phyloP scores from a whole-genome alignment of 1,139 yeast genomes.

The Yamadazyma dushanensis region DNA sequence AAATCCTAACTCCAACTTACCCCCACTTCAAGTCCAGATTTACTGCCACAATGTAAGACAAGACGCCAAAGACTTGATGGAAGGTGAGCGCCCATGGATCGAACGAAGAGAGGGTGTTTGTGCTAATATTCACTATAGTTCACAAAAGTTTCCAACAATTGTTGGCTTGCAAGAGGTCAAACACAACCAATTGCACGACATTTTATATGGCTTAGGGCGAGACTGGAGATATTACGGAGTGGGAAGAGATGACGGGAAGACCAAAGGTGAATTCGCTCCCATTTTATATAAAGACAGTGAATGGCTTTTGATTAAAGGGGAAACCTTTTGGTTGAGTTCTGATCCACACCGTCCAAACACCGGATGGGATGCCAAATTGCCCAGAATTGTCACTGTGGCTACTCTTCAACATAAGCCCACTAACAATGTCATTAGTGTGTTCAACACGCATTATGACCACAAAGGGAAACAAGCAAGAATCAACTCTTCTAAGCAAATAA shows the following conservation, averaged over 20 bases:
- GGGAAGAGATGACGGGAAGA: conserved; percentile 50
- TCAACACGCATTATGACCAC: conserved; percentile 49
- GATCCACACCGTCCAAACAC: conserved; percentile 42
- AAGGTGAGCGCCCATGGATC: conserved; percentile 30
- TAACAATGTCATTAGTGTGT: conserved; percentile 28
- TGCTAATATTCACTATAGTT: conserved; percentile 17
- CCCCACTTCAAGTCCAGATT: conserved; percentile 26
- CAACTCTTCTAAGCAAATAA: conserved; percentile 29
- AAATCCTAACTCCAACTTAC: conserved; percentile 7
- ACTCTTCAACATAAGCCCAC: conserved; percentile 25
- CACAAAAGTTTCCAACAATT: conserved; percentile 22
- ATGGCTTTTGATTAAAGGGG: conserved; percentile 30
- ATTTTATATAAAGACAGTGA: conserved; percentile 34
- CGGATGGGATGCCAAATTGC: conserved; percentile 45
- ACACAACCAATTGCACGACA: conserved; percentile 29
- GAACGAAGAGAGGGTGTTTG: conserved; percentile 24
- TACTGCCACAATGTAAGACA: conserved; percentile 32
- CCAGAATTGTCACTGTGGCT: conserved; percentile 42
- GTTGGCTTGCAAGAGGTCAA: conserved; percentile 34
- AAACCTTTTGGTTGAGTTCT: conserved; percentile 46
- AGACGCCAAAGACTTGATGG: conserved; percentile 21
- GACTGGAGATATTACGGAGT: conserved; percentile 45
- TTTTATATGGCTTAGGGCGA: conserved; percentile 23
- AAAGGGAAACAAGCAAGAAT: conserved; percentile 39
- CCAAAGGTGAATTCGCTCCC: conserved; percentile 47